phyloP scores from a whole-genome alignment of 2,329 filamentous ascomycete species.

The Sordariomycetes sp. region DNA sequence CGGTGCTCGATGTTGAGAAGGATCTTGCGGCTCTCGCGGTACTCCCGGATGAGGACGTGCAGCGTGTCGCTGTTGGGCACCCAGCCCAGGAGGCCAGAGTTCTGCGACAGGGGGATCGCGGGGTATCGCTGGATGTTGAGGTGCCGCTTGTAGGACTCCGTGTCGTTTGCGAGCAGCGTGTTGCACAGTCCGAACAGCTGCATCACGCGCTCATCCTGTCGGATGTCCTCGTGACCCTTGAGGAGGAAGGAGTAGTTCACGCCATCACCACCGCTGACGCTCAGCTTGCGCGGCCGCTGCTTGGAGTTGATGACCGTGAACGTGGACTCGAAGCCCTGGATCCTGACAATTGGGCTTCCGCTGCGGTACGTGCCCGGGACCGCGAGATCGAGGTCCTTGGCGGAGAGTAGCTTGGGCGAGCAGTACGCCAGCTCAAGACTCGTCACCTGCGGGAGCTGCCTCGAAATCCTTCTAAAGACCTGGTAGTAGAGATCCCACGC shows the following conservation, averaged over 20 bases:
- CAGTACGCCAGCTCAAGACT: conserved; percentile 92
- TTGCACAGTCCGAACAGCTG: conserved; percentile 97
- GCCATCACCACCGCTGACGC: conserved; percentile 79
- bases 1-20: conserved; percentile 97
- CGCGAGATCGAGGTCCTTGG: conserved; percentile 76
- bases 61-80: conserved; percentile 96
- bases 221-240: conserved; percentile 99
- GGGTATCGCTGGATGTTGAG: conserved; percentile 93
- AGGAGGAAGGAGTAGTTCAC: conserved; percentile 76
- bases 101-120: conserved; percentile 93
- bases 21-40: conserved; percentile 93
- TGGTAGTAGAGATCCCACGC: conserved; percentile 99
- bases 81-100: conserved; percentile 90
- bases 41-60: conserved; percentile 92
- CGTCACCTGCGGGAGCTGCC: conserved; percentile 86
- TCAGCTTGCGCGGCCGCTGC: conserved; percentile 84
- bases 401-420: conserved; percentile 80
- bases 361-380: conserved; percentile 93
- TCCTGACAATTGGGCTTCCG: conserved; percentile 63
- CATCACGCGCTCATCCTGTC: conserved; percentile 98
- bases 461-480: conserved; percentile 88
- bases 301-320: conserved; percentile 93
- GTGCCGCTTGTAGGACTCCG: conserved; percentile 93
- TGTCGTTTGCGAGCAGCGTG: conserved; percentile 83
- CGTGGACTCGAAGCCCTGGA: conserved; percentile 80